Conservation (phyloP, 2,329 filamentous ascomycete genomes). For the Bipolaris gigantea region DNA sequence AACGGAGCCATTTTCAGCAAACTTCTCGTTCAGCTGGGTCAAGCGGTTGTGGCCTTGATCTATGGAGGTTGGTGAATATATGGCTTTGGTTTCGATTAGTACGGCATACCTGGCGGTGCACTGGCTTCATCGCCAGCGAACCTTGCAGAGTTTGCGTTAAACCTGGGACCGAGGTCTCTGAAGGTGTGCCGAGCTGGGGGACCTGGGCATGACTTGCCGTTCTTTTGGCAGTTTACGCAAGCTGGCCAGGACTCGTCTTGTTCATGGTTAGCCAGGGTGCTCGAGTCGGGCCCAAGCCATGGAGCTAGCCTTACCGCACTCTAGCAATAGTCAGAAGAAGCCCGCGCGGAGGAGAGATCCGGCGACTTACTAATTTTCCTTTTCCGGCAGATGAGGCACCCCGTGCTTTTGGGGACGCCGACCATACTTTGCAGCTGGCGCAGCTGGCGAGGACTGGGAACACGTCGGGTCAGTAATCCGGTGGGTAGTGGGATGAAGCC, state of each 20-base stretch:
- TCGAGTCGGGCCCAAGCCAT: conserved; percentile 1
- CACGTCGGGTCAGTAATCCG: not conserved
- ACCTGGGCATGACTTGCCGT: conserved; percentile 39
- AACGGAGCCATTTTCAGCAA: conserved; percentile 31
- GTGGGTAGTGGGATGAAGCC: not conserved
- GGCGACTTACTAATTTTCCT: conserved; percentile 38
- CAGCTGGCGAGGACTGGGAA: not conserved
- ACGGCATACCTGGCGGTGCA: conserved; percentile 2
- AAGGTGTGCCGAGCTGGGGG: conserved; percentile 40
- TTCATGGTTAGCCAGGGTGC: conserved; percentile 13
- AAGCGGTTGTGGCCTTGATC: conserved; percentile 19
- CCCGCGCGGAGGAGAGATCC: not conserved
- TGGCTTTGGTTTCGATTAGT: not conserved
- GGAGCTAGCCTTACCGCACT: conserved; percentile 22
- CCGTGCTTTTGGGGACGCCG: conserved; percentile 41
- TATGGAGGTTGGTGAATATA: conserved; percentile 7
- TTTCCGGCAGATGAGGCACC: conserved; percentile 38
- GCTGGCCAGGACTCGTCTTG: conserved; percentile 42
- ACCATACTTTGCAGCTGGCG: conserved; percentile 27
- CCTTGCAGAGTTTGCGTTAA: conserved; percentile 10
- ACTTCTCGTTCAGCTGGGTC: conserved; percentile 31
- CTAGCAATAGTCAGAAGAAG: conserved; percentile 16
- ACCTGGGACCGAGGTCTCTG: conserved; percentile 30
- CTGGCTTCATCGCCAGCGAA: not conserved
- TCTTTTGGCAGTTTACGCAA: conserved; percentile 41